Conservation (phyloP, 192 early-diverging fungal species). For the Coemansia sp. region DNA sequence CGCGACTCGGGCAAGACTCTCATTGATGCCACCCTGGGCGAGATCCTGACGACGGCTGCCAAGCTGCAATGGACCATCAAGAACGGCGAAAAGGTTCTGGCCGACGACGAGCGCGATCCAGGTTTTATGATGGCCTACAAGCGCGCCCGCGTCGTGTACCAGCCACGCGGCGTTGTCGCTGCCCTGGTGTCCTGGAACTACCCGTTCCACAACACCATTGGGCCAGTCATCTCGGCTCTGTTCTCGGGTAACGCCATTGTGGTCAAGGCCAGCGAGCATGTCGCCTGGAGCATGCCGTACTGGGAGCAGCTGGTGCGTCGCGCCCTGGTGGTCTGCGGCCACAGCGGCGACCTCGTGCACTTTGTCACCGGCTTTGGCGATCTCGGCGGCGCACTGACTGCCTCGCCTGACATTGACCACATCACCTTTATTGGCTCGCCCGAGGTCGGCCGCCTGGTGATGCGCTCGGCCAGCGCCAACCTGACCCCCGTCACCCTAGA, state of each 20-base stretch:
- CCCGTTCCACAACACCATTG: conserved; percentile 76
- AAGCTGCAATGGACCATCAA: conserved; percentile 77
- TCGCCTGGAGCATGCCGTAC: conserved; percentile 74
- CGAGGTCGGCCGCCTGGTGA: conserved; percentile 73
- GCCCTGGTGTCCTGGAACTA: conserved; percentile 89
- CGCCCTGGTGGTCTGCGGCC: conserved; percentile 67
- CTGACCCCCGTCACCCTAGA: conserved; percentile 86
- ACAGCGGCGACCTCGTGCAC: conserved; percentile 72
- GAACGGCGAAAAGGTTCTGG: conserved; percentile 67
- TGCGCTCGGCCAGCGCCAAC: conserved; percentile 62
- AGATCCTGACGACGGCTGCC: conserved; percentile 74
- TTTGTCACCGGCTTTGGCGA: conserved; percentile 79
- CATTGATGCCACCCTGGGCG: conserved; percentile 80
- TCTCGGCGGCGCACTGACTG: conserved; percentile 71
- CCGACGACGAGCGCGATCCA: conserved; percentile 61
- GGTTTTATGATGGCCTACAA: conserved; percentile 76
- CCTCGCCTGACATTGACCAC: conserved; percentile 57
- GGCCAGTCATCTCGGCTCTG: conserved; percentile 75
- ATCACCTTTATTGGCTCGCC: conserved; percentile 89
- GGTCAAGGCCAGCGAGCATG: conserved; percentile 82
- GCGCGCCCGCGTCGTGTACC: conserved; percentile 68
- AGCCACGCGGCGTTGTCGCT: conserved; percentile 76
- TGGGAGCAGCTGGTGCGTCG: conserved; percentile 62
- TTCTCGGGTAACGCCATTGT: conserved; percentile 84
- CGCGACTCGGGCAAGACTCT: conserved; percentile 81